A percentile compares a stretch with the other conserved stretches of the same genome.
These are phyloP conservation scores for Metschnikowia amazonensis DNA, from an alignment of 805 yeast species.

Conservation along the genomic window DNA sequence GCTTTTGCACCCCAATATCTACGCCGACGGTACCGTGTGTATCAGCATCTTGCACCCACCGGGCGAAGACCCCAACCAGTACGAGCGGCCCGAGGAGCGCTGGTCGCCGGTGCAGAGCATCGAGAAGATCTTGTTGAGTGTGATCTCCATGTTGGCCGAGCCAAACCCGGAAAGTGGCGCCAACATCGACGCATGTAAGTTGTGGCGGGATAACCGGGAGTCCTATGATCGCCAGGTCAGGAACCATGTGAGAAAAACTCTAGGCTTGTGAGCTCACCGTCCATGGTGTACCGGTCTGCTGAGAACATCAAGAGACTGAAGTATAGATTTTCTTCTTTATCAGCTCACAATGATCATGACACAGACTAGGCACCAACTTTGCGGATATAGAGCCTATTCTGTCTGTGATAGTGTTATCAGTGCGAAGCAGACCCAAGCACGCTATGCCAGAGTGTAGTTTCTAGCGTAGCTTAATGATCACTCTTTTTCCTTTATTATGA, in stretches of 20 bases:
- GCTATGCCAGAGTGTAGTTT: too few relatives aligned
- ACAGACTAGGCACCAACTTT: too few relatives aligned
- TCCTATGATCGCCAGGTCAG: constrained; percentile 65
- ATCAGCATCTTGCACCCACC: constrained; percentile 94
- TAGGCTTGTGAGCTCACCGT: constrained; percentile 70
- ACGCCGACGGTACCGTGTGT: constrained; percentile 93
- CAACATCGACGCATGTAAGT: constrained; percentile 71
- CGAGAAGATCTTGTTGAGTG: constrained; percentile 91
- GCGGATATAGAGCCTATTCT: too few relatives aligned
- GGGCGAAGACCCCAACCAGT: constrained; percentile 95
- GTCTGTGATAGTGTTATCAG: too few relatives aligned
- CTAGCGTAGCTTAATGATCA: too few relatives aligned
- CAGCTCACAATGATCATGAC: too few relatives aligned
- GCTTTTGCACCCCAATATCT: constrained; percentile 88
- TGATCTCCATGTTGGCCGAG: constrained; percentile 93
- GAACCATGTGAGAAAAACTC: constrained; percentile 60
- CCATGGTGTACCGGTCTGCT: too few relatives aligned
- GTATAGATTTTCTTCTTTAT: too few relatives aligned
- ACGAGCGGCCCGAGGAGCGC: constrained; percentile 91
- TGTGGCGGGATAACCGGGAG: constrained; percentile 83
- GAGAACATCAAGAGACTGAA: too few relatives aligned
- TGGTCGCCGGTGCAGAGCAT: constrained; percentile 98
- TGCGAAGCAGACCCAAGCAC: too few relatives aligned
- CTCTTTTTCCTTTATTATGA: too few relatives aligned
- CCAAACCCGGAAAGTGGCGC: constrained; percentile 98